Evolutionary conservation across 2,329 filamentous ascomycete species (phyloP).

Genomic region (Incumbomyces lentus): DNA sequence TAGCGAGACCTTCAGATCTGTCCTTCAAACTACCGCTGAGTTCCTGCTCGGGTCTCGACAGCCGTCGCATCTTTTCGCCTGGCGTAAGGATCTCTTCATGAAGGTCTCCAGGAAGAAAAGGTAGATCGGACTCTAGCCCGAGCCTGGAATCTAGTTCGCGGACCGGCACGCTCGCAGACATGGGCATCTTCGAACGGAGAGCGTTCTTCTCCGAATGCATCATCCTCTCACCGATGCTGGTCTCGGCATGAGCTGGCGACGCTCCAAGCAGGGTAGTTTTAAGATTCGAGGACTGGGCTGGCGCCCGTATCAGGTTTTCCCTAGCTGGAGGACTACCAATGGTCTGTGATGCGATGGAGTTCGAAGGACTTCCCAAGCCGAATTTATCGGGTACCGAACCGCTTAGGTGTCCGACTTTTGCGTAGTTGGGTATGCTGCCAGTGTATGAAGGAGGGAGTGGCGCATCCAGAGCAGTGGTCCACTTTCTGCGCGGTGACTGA

Average conservation of each 20-base stretch:
- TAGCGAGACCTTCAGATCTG: slow-evolving; percentile 42
- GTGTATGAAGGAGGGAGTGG: slow-evolving; percentile 89
- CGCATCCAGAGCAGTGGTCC: slow-evolving; percentile 83
- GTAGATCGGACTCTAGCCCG: slow-evolving; percentile 76
- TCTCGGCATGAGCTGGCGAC: slow-evolving; percentile 55
- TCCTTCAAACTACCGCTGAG: slow-evolving; percentile 34
- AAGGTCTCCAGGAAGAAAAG: slow-evolving; percentile 56
- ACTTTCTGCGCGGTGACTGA: slow-evolving; percentile 61
- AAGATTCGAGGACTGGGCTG: slow-evolving; percentile 61
- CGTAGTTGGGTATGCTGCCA: slow-evolving; percentile 85
- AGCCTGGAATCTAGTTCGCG: slow-evolving; percentile 57
- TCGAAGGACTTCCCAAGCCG: slow-evolving; percentile 73
- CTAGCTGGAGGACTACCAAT: slow-evolving; percentile 55
- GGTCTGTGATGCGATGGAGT: slow-evolving; percentile 50
- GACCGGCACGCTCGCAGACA: slow-evolving; percentile 51
- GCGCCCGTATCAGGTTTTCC: slow-evolving; percentile 52
- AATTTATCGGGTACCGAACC: slow-evolving; percentile 90
- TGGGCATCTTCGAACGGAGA: slow-evolving; percentile 37
- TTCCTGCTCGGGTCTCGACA: slow-evolving; percentile 49
- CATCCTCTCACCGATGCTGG: slow-evolving; percentile 51
- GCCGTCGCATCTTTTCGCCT: slow-evolving; percentile 49
- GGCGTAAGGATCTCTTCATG: slow-evolving; percentile 55
- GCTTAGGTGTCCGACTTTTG: slow-evolving; percentile 79
- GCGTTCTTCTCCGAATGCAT: slow-evolving; percentile 58
- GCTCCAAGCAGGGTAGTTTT: slow-evolving; percentile 47